Percentiles rank a stretch among this genome's conserved stretches.
Conservation (phyloP, 2,329 filamentous ascomycete genomes). For the Aspergillus awamori region DNA sequence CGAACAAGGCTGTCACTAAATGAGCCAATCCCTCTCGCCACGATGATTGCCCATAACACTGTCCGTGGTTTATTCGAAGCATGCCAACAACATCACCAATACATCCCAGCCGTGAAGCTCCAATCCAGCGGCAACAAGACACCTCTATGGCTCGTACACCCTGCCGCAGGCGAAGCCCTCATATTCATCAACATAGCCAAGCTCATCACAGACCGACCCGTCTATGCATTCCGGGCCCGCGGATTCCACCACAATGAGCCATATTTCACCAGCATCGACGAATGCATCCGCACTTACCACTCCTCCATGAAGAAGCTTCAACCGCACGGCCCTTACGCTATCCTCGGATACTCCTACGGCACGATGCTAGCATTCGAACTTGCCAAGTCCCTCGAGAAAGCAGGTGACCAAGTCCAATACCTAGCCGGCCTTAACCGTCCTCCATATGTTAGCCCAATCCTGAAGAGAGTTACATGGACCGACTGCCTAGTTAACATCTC, state of each 20-base stretch:
- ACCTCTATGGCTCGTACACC: constrained; percentile 43
- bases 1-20: background rate
- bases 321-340: constrained; percentile 54
- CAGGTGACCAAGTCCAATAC: constrained; percentile 46
- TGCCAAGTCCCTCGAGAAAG: constrained; percentile 48
- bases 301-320: constrained; percentile 47
- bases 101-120: constrained; percentile 38
- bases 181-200: constrained; percentile 39
- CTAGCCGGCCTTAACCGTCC: constrained; percentile 53
- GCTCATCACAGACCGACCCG: constrained; percentile 16
- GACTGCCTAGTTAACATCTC: constrained; percentile 45
- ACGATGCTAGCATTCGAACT: constrained; percentile 55
- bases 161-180: constrained; percentile 43
- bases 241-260: constrained; percentile 34
- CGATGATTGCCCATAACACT: constrained; percentile 32
- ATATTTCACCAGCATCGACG: constrained; percentile 42
- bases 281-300: constrained; percentile 47
- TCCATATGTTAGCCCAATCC: constrained; percentile 51
- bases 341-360: constrained; percentile 57
- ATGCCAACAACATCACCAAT: constrained; percentile 28
- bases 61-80: constrained; percentile 43
- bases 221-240: constrained; percentile 20
- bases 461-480: constrained; percentile 46
- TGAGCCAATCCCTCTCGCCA: background rate
- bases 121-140: constrained; percentile 29